Conservation (phyloP, 1,139 yeast species). For the Geotrichum fermentans region DNA sequence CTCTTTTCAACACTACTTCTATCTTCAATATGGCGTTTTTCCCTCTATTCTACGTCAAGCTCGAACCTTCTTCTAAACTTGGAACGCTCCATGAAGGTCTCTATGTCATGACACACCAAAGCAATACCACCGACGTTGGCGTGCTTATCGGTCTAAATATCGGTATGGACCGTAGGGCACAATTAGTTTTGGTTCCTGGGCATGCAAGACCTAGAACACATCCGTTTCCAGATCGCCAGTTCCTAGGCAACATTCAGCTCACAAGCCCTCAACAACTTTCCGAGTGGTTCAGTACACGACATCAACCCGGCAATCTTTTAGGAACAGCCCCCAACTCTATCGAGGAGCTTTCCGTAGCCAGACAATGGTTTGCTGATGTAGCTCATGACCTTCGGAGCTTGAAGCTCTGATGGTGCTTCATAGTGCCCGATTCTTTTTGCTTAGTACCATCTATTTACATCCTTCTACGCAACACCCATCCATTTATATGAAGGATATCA, state of each 20-base stretch:
- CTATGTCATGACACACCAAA: slow-evolving; percentile 21
- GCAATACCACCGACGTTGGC: slow-evolving; percentile 16
- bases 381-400: slow-evolving; percentile 20
- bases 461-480: no score
- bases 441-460: no score
- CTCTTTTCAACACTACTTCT: not conserved
- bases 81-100: slow-evolving; percentile 20
- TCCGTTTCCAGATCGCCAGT: slow-evolving; percentile 17
- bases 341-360: slow-evolving; percentile 18
- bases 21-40: slow-evolving; percentile 16
- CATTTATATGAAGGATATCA: no score
- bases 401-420: slow-evolving; percentile 2
- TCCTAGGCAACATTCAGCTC: slow-evolving; percentile 18
- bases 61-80: slow-evolving; percentile 17
- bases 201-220: slow-evolving; percentile 18
- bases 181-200: slow-evolving; percentile 19
- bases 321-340: slow-evolving; percentile 19
- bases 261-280: slow-evolving; percentile 18
- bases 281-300: slow-evolving; percentile 19
- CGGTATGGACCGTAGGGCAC: slow-evolving; percentile 18
- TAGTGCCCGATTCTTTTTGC: no score
- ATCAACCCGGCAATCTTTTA: slow-evolving; percentile 17
- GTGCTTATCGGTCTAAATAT: slow-evolving; percentile 19
- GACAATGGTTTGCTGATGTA: slow-evolving; percentile 21
- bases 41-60: slow-evolving; percentile 19